These are phyloP conservation scores for Cladorrhinum sp. DNA, from an alignment of 2,329 filamentous ascomycete species.

Conservation along the genomic window DNA sequence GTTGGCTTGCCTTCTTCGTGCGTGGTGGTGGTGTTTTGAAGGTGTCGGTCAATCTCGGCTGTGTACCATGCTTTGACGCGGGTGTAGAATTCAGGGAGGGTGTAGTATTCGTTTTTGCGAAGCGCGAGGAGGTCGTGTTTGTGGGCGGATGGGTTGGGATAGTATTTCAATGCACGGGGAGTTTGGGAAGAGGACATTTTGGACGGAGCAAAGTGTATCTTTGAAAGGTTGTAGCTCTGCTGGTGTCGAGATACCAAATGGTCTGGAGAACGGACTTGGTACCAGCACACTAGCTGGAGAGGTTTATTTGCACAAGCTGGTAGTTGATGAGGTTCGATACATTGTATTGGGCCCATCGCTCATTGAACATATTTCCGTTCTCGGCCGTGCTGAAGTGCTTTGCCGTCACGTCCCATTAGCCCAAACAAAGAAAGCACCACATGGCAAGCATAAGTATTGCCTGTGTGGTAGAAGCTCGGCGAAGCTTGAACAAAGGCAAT, in stretches of 20 bases:
- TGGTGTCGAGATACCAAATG: neutral
- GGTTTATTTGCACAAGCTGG: no score
- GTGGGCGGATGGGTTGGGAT: slow-evolving; percentile 18
- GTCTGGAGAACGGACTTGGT: no score
- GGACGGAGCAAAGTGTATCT: no score
- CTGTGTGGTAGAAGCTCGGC: no score
- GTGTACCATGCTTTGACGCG: slow-evolving; percentile 27
- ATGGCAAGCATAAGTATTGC: neutral
- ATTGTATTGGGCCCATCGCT: no score
- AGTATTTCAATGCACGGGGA: slow-evolving; percentile 14
- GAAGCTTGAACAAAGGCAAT: neutral
- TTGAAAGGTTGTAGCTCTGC: neutral
- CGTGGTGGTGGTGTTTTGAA: neutral
- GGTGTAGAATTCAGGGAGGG: slow-evolving; percentile 20
- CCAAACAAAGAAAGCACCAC: neutral
- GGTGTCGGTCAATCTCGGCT: slow-evolving; percentile 25
- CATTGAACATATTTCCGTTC: neutral
- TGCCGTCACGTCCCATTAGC: no score
- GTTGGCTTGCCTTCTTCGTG: no score
- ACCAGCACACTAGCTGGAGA: no score
- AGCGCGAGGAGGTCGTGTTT: slow-evolving; percentile 21
- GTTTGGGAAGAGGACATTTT: neutral
- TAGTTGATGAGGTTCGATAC: no score
- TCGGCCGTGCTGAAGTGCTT: neutral
- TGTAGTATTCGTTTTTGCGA: slow-evolving; percentile 19